These are phyloP conservation scores for Cylindrotheca fusiformis DNA, from an alignment of 108 stramenopile species.

Conservation along the genomic window DNA sequence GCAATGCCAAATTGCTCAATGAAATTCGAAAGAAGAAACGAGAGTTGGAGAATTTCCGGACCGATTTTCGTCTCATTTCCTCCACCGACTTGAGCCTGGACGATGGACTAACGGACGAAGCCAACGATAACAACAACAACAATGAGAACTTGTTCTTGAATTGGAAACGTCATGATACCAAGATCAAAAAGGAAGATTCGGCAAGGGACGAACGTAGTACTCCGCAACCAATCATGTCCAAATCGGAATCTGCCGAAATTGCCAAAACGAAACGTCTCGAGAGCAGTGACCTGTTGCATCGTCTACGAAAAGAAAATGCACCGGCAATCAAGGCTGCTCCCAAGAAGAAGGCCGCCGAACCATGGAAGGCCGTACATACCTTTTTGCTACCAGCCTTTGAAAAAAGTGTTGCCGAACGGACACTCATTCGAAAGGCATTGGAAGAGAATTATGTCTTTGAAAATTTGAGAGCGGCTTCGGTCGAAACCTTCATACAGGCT, in stretches of 20 bases:
- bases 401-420: slow-evolving; percentile 12
- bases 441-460: slow-evolving; percentile 64
- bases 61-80: not conserved
- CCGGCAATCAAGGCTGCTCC: not conserved
- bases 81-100: not conserved
- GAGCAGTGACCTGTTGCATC: not conserved
- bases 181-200: not conserved
- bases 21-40: not conserved
- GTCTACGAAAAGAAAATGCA: not conserved
- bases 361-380: not conserved
- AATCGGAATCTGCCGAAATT: not conserved
- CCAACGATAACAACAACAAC: not conserved
- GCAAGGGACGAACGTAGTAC: not conserved
- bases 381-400: not conserved
- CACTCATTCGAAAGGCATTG: slow-evolving; percentile 44
- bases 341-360: not conserved
- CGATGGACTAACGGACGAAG: too few species aligned
- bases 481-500: slow-evolving; percentile 44
- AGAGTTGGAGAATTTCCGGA: not conserved
- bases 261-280: not conserved
- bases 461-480: slow-evolving; percentile 30
- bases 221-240: not conserved
- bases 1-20: not conserved
- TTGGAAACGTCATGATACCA: not conserved
- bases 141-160: not conserved